Conservation (phyloP, 257 asterid genomes). For the Lycium ferocissimum region DNA sequence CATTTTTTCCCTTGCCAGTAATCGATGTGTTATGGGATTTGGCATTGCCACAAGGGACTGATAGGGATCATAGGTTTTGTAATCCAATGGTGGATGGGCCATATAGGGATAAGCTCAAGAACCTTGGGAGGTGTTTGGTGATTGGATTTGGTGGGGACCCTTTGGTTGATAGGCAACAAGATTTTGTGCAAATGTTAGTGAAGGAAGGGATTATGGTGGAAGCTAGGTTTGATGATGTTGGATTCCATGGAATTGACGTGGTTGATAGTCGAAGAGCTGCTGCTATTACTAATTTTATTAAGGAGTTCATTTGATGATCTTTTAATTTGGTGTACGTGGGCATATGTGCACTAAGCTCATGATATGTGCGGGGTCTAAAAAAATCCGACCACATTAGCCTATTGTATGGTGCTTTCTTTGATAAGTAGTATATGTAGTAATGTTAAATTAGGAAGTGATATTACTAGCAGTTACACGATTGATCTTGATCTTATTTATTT, state of each 20-base stretch:
- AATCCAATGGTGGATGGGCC: conserved; percentile 67
- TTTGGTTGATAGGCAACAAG: conserved; percentile 77
- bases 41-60: conserved; percentile 75
- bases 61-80: conserved; percentile 82
- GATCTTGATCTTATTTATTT: background rate
- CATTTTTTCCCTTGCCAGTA: conserved; percentile 75
- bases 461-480: background rate
- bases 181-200: conserved; percentile 65
- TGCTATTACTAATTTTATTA: conserved; percentile 56
- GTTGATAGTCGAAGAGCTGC: conserved; percentile 64
- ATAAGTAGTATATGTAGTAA: background rate
- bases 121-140: conserved; percentile 71
- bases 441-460: background rate
- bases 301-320: conserved; percentile 59
- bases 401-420: background rate
- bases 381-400: background rate
- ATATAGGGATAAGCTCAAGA: conserved; percentile 54
- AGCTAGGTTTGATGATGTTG: conserved; percentile 76
- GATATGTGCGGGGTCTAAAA: background rate
- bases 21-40: conserved; percentile 82
- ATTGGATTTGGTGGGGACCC: conserved; percentile 93
- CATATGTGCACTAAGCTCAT: background rate
- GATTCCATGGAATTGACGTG: conserved; percentile 76
- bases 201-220: conserved; percentile 68
- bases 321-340: background rate